Percentiles rank a stretch among this genome's conserved stretches.
Evolutionary conservation across 805 yeast species (phyloP).

Genomic region (Debaryomyces hansenii): DNA sequence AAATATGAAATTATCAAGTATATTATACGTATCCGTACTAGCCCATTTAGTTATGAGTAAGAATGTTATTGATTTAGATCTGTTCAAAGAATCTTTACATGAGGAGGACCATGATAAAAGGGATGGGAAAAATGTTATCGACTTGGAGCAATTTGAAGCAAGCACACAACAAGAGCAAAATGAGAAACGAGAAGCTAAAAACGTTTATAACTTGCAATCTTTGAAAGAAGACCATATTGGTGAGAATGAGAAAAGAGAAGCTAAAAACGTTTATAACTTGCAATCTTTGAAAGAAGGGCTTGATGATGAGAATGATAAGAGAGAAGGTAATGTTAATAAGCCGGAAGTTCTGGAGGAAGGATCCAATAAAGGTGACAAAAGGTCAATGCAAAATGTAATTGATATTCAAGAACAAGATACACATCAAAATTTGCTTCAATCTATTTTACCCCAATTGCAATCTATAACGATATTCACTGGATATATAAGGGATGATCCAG

Average conservation of each 20-base stretch:
- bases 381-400: slow-evolving; percentile 4
- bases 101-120: slow-evolving; percentile 4
- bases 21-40: neutral
- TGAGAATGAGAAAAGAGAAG: slow-evolving; percentile 11
- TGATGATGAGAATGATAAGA: slow-evolving; percentile 4
- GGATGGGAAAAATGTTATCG: slow-evolving; percentile 13
- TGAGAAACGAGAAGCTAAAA: slow-evolving; percentile 16
- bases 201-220: slow-evolving; percentile 9
- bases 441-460: slow-evolving; percentile 35
- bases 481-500: slow-evolving; percentile 65
- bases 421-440: slow-evolving; percentile 26
- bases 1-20: neutral
- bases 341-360: slow-evolving; percentile 6
- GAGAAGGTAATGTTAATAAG: slow-evolving; percentile 8
- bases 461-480: slow-evolving; percentile 62
- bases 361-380: neutral
- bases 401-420: slow-evolving; percentile 13
- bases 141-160: slow-evolving; percentile 13
- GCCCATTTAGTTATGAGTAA: slow-evolving; percentile 5
- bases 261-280: slow-evolving; percentile 14
- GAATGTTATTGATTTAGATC: slow-evolving; percentile 12
- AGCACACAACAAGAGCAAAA: slow-evolving; percentile 4
- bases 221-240: neutral
- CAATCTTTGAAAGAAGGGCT: neutral
- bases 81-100: slow-evolving; percentile 7